Conservation (phyloP, 192 early-diverging fungal species). For the Podila clonocystis region DNA sequence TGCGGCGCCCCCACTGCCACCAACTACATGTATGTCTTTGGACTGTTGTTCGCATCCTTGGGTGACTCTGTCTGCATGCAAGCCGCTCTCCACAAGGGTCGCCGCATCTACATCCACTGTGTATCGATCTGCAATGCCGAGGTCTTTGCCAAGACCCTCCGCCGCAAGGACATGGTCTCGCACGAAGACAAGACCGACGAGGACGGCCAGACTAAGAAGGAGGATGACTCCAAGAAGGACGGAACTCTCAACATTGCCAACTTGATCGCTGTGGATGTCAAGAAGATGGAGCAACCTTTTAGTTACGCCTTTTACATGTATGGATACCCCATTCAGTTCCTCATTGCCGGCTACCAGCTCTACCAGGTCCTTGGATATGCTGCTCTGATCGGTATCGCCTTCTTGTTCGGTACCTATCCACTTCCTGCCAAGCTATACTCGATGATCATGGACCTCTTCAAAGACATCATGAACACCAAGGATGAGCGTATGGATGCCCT, state of each 20-base stretch:
- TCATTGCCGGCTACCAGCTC: conserved; percentile 73
- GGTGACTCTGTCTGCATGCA: conserved; percentile 55
- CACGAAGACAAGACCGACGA: conserved; percentile 22
- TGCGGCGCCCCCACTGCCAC: conserved; percentile 31
- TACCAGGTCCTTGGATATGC: conserved; percentile 81
- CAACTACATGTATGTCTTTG: conserved; percentile 66
- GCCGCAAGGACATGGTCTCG: conserved; percentile 52
- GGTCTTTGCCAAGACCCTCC: conserved; percentile 58
- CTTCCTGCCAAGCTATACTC: conserved; percentile 58
- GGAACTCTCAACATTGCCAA: conserved; percentile 27
- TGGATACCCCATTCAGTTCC: conserved; percentile 68
- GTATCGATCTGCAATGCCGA: conserved; percentile 53
- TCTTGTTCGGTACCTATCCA: conserved; percentile 73
- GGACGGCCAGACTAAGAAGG: too few relatives aligned
- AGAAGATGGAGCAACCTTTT: conserved; percentile 24
- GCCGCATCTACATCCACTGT: conserved; percentile 65
- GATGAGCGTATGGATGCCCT: conserved; percentile 86
- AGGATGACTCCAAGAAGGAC: conserved; percentile 13
- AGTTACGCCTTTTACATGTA: conserved; percentile 56
- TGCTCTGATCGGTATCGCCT: conserved; percentile 77
- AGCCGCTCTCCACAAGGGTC: conserved; percentile 68
- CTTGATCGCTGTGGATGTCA: conserved; percentile 43
- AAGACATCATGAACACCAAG: conserved; percentile 62
- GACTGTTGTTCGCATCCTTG: conserved; percentile 55
- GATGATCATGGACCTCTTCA: conserved; percentile 60